Evolutionary conservation across 805 yeast genomes (phyloP), one percentile per base, ranked within the genome.

Genomic region (Starmerella bombicola): DNA sequence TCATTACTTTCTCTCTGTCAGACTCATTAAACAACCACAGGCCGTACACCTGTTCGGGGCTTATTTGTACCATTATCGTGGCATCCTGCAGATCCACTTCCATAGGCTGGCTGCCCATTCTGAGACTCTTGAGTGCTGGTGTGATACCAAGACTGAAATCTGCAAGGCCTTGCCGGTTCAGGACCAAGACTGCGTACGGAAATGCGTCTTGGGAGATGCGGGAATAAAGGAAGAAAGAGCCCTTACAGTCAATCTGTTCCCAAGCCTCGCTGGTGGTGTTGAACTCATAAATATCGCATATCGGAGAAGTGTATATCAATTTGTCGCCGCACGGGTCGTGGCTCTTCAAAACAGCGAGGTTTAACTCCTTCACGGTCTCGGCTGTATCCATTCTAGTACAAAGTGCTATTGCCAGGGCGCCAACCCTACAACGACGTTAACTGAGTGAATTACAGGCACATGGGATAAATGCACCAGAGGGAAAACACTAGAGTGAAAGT

Each of bases 251-350:
- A 21, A 54, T 45, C 49, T 61, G 63, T 30, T 60, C 63, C 68
- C 68, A 64, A 42, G 55, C 56, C 16, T 54, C 56, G 3, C 46
- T 33, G 9, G 45, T 55, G 13, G 55, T 35, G 35, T 59, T 54
- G 48, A 57, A 65, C 47, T 59, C 51, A 52, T 64, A 64, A 8
- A 64, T 61, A 21, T 60, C 63, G 45, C 68, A 63, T 23, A 64
- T 62, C 2, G 66, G 49, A 5, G 67, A 60, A n/a, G 60, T 54
- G 47, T 54, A 55, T 22, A 60, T 51, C 17, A 64, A 49, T 40
- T 60, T 56, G 21, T 57, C 58, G n/a, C 61, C 40, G 13, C 47
- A 37, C 4, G 62, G 59, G 45, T 64, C 68, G 45, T 62, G 63
- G 23, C 55, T 50, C 9, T 48, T 34, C 22, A 64, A 49, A 6